These are phyloP conservation scores for Cucurbita pepo DNA, from an alignment of 306 rosid species.

Conservation along the genomic window DNA sequence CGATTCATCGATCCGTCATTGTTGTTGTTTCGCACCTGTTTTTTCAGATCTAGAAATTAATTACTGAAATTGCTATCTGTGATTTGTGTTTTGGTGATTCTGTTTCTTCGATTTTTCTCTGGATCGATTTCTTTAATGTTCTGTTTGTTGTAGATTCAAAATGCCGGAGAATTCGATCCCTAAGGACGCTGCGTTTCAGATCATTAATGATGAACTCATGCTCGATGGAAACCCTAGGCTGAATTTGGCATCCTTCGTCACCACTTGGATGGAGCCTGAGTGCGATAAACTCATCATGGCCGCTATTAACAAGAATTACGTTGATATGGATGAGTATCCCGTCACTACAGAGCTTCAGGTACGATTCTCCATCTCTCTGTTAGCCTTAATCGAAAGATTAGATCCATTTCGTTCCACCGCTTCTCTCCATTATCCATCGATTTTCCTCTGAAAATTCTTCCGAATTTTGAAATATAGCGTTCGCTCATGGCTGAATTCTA, in stretches of 20 bases:
- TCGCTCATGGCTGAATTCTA: neutral
- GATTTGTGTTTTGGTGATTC: neutral
- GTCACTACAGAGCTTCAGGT: conserved; percentile 51
- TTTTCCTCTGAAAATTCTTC: neutral
- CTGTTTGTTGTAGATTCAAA: conserved; percentile 20
- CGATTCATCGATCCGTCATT: neutral
- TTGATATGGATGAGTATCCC: conserved; percentile 51
- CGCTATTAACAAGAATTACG: conserved; percentile 38
- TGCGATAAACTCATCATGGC: conserved; percentile 42
- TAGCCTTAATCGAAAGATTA: neutral
- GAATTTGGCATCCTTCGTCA: conserved; percentile 42
- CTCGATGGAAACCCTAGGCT: conserved; percentile 42
- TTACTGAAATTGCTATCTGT: neutral
- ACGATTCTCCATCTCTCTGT: neutral
- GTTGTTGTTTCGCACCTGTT: neutral
- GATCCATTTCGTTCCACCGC: neutral
- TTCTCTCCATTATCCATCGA: neutral
- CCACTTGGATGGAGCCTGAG: conserved; percentile 60
- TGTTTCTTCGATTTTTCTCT: neutral
- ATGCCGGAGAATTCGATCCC: conserved; percentile 41
- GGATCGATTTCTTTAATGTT: neutral
- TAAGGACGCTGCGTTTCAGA: conserved; percentile 44
- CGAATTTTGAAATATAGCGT: neutral
- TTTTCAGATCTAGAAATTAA: neutral
- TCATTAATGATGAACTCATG: conserved; percentile 45